Evolutionary conservation across 352 stramenopile species (phyloP), one percentile per base, ranked within the genome.

Genomic region (Phytophthora ramorum): DNA sequence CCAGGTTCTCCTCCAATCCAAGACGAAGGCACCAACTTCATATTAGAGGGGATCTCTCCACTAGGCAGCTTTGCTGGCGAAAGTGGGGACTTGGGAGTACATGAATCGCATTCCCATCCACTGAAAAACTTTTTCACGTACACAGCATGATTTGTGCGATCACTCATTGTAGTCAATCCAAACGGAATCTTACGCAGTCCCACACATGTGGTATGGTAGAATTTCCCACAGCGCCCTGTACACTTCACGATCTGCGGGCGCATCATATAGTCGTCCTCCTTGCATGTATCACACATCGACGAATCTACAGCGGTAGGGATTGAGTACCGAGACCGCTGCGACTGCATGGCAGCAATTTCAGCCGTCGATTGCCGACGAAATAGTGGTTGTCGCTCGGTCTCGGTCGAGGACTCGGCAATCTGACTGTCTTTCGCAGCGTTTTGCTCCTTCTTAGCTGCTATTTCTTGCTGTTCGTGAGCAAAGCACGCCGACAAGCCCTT

Each of bases 111-210:
- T 48, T 89, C 77, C 87, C 87, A 95, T 0, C 64, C 73, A 20
- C 75, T 89, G 30, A 95, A 93, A 67, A 91, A 93, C 65, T 95
- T 95, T 51, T 90, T 92, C 7, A 93, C 71, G 35, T 95, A 95
- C 4, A 89, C 76, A 7, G 63, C 67, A 52, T 93, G 87, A 45
- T 95, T 93, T 10, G 85, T 92, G 19, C 87, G 78, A 54, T 95
- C 87, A 55, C 81, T 93, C 48, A 92, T 73, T 2, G 85, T 95
- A n/a, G 83, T 93, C 38, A 95, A 63, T 1, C 87, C 85, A 45
- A 95, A 95, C 7, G 85, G 87, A 28, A 95, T 92, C 48, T 90
- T 90, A 45, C 84, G 85, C 12, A 93, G 48, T 1, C 85, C 87
- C 16, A 88, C 87, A 50, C 87, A 95, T 7, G 69, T 89, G 12